Conservation (phyloP, 208 protist species). For the Acanthamoeba sp. region DNA sequence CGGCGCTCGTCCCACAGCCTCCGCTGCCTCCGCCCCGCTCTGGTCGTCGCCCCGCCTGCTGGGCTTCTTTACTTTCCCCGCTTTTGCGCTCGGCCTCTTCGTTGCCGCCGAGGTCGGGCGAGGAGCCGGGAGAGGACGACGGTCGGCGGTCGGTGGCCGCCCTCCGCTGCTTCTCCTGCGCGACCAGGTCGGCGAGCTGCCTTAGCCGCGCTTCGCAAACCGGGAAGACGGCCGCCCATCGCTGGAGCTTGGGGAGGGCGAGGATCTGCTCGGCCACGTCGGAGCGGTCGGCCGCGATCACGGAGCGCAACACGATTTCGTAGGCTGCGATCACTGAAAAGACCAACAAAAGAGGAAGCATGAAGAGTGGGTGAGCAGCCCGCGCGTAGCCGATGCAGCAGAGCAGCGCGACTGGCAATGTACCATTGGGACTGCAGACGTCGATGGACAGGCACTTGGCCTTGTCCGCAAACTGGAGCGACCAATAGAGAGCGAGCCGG, state of each 20-base stretch:
- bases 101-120: not conserved
- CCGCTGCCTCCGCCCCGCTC: not conserved
- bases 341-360: not conserved
- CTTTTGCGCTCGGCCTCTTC: not conserved
- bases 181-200: not conserved
- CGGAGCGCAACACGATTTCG: not conserved
- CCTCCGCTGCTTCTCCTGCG: not conserved
- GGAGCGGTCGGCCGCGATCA: not conserved
- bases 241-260: constrained; percentile 13
- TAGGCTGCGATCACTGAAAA: not conserved
- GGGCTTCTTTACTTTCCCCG: too few species aligned
- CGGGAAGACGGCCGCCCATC: constrained; percentile 5
- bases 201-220: not conserved
- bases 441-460: constrained; percentile 20
- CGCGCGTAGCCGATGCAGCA: not conserved
- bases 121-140: not conserved
- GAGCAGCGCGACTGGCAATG: not conserved
- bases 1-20: too few species aligned
- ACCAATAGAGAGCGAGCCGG: constrained; percentile 12
- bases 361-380: not conserved
- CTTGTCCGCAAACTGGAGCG: constrained; percentile 41
- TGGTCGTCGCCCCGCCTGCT: not conserved
- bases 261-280: constrained; percentile 19
- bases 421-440: not conserved
- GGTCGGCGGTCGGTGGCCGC: not conserved